Evolutionary conservation across 2,329 filamentous ascomycete genomes (phyloP).

Genomic region (Microdochium paspali): DNA sequence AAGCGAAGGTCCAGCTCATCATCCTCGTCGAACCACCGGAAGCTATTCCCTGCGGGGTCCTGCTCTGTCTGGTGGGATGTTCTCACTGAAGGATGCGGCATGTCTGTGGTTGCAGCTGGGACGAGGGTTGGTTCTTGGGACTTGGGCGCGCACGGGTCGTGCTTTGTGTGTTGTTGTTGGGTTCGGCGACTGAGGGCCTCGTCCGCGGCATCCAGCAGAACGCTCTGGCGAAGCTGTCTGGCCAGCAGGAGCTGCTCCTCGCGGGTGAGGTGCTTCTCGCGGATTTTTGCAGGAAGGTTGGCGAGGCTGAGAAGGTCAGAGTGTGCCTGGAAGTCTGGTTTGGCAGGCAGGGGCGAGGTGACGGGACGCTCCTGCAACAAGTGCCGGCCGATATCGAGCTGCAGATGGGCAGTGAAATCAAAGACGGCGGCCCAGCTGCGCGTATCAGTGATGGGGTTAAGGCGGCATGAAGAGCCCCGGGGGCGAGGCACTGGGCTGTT

Average conservation of each 20-base stretch:
- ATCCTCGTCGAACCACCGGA: conserved; percentile 67
- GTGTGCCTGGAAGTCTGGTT: conserved; percentile 21
- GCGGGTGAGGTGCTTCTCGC: conserved; percentile 53
- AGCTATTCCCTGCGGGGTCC: conserved; percentile 54
- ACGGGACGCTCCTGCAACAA: conserved; percentile 7
- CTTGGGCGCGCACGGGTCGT: conserved; percentile 15
- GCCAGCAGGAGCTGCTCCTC: conserved; percentile 55
- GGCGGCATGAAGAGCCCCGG: background rate
- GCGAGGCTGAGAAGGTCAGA: conserved; percentile 55
- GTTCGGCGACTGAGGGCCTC: conserved; percentile 33
- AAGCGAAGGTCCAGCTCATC: conserved; percentile 60
- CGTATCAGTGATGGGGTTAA: background rate
- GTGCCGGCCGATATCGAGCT: background rate
- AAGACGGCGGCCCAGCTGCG: background rate
- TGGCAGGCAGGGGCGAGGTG: conserved; percentile 3
- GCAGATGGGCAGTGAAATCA: background rate
- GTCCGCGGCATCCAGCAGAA: conserved; percentile 47
- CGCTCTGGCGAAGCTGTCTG: conserved; percentile 35
- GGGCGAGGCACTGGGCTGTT: background rate
- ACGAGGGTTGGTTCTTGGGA: conserved; percentile 16
- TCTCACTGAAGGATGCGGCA: conserved; percentile 11
- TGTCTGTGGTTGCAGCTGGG: conserved; percentile 14
- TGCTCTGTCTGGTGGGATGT: conserved; percentile 23
- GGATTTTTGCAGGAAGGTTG: conserved; percentile 56
- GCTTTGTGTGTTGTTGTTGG: conserved; percentile 18